These are phyloP conservation scores for Phlebiopsis flavidoalba DNA, from an alignment of 768 basidiomycete genomes.

Conservation along the genomic window DNA sequence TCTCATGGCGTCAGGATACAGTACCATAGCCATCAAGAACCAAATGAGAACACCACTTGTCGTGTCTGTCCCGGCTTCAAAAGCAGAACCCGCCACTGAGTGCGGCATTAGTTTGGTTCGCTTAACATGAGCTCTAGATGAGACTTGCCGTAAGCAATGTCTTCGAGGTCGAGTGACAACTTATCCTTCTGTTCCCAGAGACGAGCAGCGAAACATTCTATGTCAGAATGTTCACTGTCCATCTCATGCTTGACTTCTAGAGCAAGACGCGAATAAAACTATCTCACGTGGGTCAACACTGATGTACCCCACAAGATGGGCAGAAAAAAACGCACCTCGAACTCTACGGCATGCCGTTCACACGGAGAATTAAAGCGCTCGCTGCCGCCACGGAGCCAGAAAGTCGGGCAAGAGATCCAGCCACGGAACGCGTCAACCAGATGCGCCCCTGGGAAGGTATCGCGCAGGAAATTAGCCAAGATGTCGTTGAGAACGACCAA, in stretches of 20 bases:
- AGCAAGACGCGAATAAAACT: too few relatives aligned
- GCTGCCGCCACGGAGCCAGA: background rate
- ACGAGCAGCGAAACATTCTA: too few relatives aligned
- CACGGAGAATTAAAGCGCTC: too few relatives aligned
- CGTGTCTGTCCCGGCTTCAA: slow-evolving; percentile 21
- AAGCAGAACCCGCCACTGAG: slow-evolving; percentile 18
- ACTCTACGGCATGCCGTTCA: too few relatives aligned
- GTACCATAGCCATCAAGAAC: slow-evolving; percentile 6
- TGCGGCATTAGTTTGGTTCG: background rate
- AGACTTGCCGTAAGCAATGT: background rate
- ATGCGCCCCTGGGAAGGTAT: slow-evolving; percentile 18
- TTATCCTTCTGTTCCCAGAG: background rate
- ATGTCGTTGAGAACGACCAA: slow-evolving; percentile 17
- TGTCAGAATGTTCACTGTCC: too few relatives aligned
- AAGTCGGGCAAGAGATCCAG: background rate
- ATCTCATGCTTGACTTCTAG: too few relatives aligned
- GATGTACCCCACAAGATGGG: too few relatives aligned
- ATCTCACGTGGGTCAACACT: too few relatives aligned
- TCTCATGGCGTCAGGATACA: slow-evolving; percentile 8
- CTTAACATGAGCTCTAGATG: background rate
- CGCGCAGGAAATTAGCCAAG: slow-evolving; percentile 20
- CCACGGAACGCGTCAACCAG: slow-evolving; percentile 3
- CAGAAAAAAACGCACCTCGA: too few relatives aligned
- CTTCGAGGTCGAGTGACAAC: background rate
- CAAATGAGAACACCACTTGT: slow-evolving; percentile 13